Base-by-base conservation (phyloP, 208 protist species). In the Trypanosoma boissoni region DNA sequence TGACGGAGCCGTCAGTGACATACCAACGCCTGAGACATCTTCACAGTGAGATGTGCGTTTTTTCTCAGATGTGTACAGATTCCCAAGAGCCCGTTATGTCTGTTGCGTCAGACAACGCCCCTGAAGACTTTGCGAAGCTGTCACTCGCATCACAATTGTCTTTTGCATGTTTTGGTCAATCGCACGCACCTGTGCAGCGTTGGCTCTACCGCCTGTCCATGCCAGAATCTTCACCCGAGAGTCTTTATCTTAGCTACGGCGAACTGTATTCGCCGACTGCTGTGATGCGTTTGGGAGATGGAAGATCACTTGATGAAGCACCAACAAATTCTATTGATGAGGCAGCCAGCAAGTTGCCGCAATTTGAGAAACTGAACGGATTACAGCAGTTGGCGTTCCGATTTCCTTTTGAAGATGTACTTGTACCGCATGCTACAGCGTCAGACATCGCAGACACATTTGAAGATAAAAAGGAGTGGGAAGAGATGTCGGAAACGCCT, bases 1-100 rank as follows among this genome's bases (percentile, higher is more conserved):
- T 95, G 20, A 92, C 88, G 3, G 31, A 76, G 32, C 85, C 85
- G 14, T 46, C 28, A 32, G 50, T 78, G 46, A 91, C 85, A 10
- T 90, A 86, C 59, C 56, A 45, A 10, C 71, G 71, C 10, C 57
- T 91, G 32, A 83, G 76, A 58, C 10, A 14, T 9, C 57, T 89
- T 21, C 85, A 92, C 52, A 27, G 48, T 29, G 64, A 70, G 26
- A 32, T 70, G 18, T 10, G 14, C 0, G 8, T 34, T 9, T 29
- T 70, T 12, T n/a, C 41, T 2, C 34, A 32, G 28, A n/a, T n/a
- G n/a, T n/a, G n/a, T n/a, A n/a, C n/a, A n/a, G n/a, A n/a, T n/a
- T n/a, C n/a, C n/a, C n/a, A n/a, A n/a, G n/a, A n/a, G n/a, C n/a
- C n/a, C n/a, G n/a, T n/a, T n/a, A n/a, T n/a, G n/a, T n/a, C n/a